These are phyloP conservation scores for Pyrenochaeta sp. DNA, from an alignment of 2,329 filamentous ascomycete genomes.

Conservation along the genomic window DNA sequence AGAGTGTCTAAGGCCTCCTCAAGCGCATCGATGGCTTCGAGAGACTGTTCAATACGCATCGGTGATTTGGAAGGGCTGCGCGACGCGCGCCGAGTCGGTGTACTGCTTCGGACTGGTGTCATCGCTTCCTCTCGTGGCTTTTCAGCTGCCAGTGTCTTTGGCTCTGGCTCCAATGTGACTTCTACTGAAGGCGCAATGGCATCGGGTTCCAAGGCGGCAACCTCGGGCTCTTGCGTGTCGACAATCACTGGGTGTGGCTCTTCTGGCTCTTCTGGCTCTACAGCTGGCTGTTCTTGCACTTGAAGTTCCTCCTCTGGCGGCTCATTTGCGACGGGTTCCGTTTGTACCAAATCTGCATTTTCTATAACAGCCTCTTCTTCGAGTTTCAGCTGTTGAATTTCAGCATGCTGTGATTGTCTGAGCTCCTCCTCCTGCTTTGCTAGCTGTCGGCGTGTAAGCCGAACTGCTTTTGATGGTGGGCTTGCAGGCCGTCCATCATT, in stretches of 20 bases:
- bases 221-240: slow-evolving; percentile 1
- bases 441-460: slow-evolving; percentile 47
- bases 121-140: slow-evolving; percentile 34
- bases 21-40: slow-evolving; percentile 60
- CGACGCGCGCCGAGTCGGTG: slow-evolving; percentile 30
- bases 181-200: slow-evolving; percentile 24
- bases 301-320: slow-evolving; percentile 3
- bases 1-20: slow-evolving; percentile 62
- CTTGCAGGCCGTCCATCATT: slow-evolving; percentile 31
- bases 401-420: slow-evolving; percentile 29
- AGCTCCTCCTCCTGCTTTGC: slow-evolving; percentile 44
- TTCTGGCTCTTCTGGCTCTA: background rate
- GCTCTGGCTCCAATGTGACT: slow-evolving; percentile 33
- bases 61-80: slow-evolving; percentile 39
- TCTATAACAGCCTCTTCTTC: too few relatives aligned
- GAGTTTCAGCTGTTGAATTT: slow-evolving; percentile 14
- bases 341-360: too few relatives aligned
- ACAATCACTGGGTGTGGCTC: slow-evolving; percentile 4
- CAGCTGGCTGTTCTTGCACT: slow-evolving; percentile 12
- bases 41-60: slow-evolving; percentile 55
- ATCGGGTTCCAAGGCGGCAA: slow-evolving; percentile 1
- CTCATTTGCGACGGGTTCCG: too few relatives aligned
- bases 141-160: slow-evolving; percentile 37
- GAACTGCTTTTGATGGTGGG: slow-evolving; percentile 37
- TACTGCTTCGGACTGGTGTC: slow-evolving; percentile 30